phyloP scores from a whole-genome alignment of 2,329 filamentous ascomycete genomes.

The Drechslerella dactyloides region DNA sequence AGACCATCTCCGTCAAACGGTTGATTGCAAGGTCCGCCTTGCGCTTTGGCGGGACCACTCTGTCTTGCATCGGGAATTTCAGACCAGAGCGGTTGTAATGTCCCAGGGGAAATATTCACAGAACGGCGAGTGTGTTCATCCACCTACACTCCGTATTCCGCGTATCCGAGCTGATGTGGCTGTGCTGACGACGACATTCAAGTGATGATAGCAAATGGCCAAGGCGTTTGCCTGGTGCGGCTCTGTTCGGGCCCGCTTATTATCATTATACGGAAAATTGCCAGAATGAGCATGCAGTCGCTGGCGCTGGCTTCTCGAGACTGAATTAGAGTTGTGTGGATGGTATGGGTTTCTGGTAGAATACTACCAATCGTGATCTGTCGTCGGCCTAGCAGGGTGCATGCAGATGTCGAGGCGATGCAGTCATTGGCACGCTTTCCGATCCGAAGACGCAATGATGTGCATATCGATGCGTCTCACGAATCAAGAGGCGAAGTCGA shows the following conservation, averaged over 20 bases:
- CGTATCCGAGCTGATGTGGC: not conserved
- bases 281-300: too few species aligned
- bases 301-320: too few species aligned
- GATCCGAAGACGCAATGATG: too few species aligned
- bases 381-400: not conserved
- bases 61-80: not conserved
- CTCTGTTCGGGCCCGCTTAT: slow-evolving; percentile 44
- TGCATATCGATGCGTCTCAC: too few species aligned
- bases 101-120: too few species aligned
- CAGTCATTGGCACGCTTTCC: too few species aligned
- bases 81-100: not conserved
- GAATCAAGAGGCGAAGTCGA: too few species aligned
- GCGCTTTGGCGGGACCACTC: slow-evolving; percentile 20
- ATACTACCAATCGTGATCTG: not conserved
- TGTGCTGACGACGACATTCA: not conserved
- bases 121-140: not conserved
- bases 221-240: slow-evolving; percentile 39
- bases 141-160: not conserved
- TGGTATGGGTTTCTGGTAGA: not conserved
- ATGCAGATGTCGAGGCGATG: not conserved
- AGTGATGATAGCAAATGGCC: too few species aligned
- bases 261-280: not conserved
- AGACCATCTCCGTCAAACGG: slow-evolving; percentile 5
- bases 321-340: not conserved
- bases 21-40: slow-evolving; percentile 30